Base-by-base conservation (phyloP, 2,329 filamentous ascomycete genomes). In the Penicillium sp. region DNA sequence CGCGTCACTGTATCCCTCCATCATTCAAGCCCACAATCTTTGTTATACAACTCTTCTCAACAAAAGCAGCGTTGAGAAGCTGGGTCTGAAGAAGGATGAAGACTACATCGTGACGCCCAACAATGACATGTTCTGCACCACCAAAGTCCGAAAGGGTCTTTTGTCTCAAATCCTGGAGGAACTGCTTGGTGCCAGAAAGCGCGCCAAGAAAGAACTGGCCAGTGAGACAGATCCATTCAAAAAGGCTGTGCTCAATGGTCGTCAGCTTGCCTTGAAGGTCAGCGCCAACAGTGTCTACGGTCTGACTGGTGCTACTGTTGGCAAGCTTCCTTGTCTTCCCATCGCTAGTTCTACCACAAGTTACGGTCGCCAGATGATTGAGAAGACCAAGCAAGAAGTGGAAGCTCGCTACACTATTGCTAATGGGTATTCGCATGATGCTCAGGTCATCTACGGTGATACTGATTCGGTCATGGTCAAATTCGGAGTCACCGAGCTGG, bases 381-480 rank as follows among this genome's bases (percentile, higher is more conserved):
- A 97, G 67, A 93, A 84, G 70, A 97, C 93, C 1, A 97, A 95
- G 67, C 78, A 85, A n/a, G 93, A 97, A 63, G 93, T 98, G 5
- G 91, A 97, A 68, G 76, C 79, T 27, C 83, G 81, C 52, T 98
- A 95, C 67, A 91, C 80, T 33, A 90, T 96, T 41, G 87, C 87
- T 34, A 97, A 98, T 57, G 93, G 93, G 13, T 98, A 97, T 67
- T 81, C 79, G 2, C 88, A 97, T 63, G 87, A 98, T 64, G 93
- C 93, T 0, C 83, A 96, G 62, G 93, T 98, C 70, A 94, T 98
- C 49, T 98, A 98, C 56, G 93, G 93, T 72, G 93, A 98, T 67
- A 98, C 93, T 2, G 93, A 98, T 76, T 98, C 93, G 7, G 93
- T 98, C 71, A 98, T 98, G 93, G 91, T 98, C 47, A 97, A 96